Percentiles rank a stretch among this genome's conserved stretches.
Conservation (phyloP, 345 rosid species). For the Punica granatum region DNA sequence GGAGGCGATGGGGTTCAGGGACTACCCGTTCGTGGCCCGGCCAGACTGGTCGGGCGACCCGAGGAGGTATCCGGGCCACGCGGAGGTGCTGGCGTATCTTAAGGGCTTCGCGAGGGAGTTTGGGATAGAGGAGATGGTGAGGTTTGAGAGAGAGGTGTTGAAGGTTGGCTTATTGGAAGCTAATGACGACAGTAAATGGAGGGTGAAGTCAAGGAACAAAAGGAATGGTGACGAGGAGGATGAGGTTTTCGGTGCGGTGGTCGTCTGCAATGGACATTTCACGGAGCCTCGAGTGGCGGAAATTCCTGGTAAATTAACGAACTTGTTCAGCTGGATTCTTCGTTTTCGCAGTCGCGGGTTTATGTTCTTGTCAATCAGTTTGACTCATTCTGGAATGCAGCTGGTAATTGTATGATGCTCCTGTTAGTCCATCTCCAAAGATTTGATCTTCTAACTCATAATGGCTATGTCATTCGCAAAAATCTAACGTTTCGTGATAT, state of each 20-base stretch:
- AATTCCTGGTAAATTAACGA: slow-evolving; percentile 36
- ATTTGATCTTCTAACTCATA: neutral
- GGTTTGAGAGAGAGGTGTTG: slow-evolving; percentile 52
- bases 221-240: slow-evolving; percentile 16
- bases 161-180: slow-evolving; percentile 23
- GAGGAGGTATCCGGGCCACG: slow-evolving; percentile 73
- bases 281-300: slow-evolving; percentile 61
- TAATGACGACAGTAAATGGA: slow-evolving; percentile 40
- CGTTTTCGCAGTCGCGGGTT: neutral
- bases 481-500: neutral
- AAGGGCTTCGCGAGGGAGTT: slow-evolving; percentile 55
- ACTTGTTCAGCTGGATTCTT: neutral
- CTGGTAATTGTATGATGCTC: no score
- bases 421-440: no score
- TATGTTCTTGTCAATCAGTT: neutral
- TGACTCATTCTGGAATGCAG: no score
- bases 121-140: slow-evolving; percentile 47
- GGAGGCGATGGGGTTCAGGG: slow-evolving; percentile 74
- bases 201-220: slow-evolving; percentile 30
- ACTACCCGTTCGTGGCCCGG: slow-evolving; percentile 49
- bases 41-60: slow-evolving; percentile 32
- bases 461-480: no score
- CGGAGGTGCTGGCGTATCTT: slow-evolving; percentile 58
- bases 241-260: slow-evolving; percentile 70
- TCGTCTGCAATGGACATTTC: slow-evolving; percentile 63